Conservation (phyloP, 2,329 filamentous ascomycete genomes). For the Colletotrichum musae region DNA sequence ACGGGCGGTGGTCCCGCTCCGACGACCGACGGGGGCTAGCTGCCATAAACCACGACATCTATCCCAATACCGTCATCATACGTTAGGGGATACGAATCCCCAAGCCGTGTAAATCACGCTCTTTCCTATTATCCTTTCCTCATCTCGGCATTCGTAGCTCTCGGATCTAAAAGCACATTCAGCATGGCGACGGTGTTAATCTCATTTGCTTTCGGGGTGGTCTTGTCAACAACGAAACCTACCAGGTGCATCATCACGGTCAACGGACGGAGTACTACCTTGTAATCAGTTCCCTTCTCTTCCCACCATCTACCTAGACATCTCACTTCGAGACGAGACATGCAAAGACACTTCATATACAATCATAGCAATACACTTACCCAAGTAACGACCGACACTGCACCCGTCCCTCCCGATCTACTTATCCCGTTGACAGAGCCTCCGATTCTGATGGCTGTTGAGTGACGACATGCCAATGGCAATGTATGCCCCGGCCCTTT, state of each 20-base stretch:
- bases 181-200: conserved; percentile 41
- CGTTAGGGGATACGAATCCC: conserved; percentile 45
- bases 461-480: too few relatives aligned
- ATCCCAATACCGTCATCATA: conserved; percentile 47
- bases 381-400: too few relatives aligned
- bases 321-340: too few relatives aligned
- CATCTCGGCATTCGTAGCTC: neutral
- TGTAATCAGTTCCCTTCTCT: conserved; percentile 25
- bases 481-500: too few relatives aligned
- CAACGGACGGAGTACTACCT: conserved; percentile 24
- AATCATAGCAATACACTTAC: too few relatives aligned
- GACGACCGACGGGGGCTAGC: conserved; percentile 8
- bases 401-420: too few relatives aligned
- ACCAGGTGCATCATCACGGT: conserved; percentile 31
- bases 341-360: too few relatives aligned
- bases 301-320: conserved; percentile 11
- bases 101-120: conserved; percentile 22
- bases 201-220: conserved; percentile 9
- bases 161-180: conserved; percentile 12
- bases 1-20: conserved; percentile 27
- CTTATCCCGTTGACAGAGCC: too few relatives aligned
- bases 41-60: conserved; percentile 23
- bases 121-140: conserved; percentile 16
- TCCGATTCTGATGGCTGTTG: too few relatives aligned
- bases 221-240: neutral